Conservation (phyloP, 192 early-diverging fungal genomes). For the Backusella luteola region DNA sequence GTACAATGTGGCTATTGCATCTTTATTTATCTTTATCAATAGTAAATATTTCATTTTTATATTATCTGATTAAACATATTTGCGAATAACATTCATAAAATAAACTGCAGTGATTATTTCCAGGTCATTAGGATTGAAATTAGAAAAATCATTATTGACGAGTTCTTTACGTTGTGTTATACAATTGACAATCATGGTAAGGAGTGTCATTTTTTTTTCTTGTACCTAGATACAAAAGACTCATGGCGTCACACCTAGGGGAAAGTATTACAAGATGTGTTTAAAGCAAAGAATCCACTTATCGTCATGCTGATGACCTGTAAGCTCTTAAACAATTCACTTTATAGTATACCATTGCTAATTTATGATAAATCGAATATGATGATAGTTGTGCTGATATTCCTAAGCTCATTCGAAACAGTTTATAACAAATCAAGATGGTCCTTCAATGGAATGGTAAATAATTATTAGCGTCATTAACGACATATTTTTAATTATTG, state of each 20-base stretch:
- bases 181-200: slow-evolving; percentile 75
- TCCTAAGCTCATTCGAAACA: slow-evolving; percentile 64
- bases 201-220: background rate
- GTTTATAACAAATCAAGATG: slow-evolving; percentile 68
- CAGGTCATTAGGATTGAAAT: slow-evolving; percentile 57
- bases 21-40: slow-evolving; percentile 24
- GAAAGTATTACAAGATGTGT: slow-evolving; percentile 63
- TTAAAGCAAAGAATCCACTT: slow-evolving; percentile 58
- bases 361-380: background rate
- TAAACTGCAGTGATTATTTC: slow-evolving; percentile 24
- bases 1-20: slow-evolving; percentile 28
- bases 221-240: background rate
- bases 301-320: slow-evolving; percentile 61
- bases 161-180: slow-evolving; percentile 69
- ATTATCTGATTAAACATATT: background rate
- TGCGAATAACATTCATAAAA: background rate
- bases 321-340: slow-evolving; percentile 29
- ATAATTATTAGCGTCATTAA: background rate
- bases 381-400: slow-evolving; percentile 48
- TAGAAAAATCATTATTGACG: slow-evolving; percentile 64
- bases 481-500: background rate
- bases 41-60: slow-evolving; percentile 13
- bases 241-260: slow-evolving; percentile 39
- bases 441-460: slow-evolving; percentile 71
- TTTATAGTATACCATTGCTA: background rate